Evolutionary conservation across 371 early-diverging fungal genomes (phyloP).

Genomic region (Saksenaea oblongispora): DNA sequence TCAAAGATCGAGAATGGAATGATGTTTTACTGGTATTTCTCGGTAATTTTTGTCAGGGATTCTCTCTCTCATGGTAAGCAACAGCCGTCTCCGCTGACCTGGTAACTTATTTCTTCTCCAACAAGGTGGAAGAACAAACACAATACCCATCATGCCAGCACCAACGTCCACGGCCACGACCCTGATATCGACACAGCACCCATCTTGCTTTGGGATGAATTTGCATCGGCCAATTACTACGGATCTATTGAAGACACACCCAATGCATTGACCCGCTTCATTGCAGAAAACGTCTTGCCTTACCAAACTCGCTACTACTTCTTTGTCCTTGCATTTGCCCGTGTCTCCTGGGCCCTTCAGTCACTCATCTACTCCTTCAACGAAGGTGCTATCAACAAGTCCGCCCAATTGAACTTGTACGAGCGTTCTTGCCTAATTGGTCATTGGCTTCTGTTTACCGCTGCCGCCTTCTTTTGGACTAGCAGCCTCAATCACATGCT

Average conservation of each 20-base stretch:
- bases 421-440: slow-evolving; percentile 62
- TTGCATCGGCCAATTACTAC: slow-evolving; percentile 75
- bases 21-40: slow-evolving; percentile 69
- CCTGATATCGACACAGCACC: slow-evolving; percentile 92
- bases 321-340: slow-evolving; percentile 80
- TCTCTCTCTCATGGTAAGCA: slow-evolving; percentile 69
- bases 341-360: slow-evolving; percentile 77
- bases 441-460: slow-evolving; percentile 76
- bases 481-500: slow-evolving; percentile 56
- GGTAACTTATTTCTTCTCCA: no score
- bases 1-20: slow-evolving; percentile 67
- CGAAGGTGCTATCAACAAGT: slow-evolving; percentile 56
- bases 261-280: slow-evolving; percentile 58
- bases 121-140: slow-evolving; percentile 89
- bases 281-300: slow-evolving; percentile 59
- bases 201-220: slow-evolving; percentile 82
- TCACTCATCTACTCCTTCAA: slow-evolving; percentile 64
- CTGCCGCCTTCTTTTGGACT: slow-evolving; percentile 56
- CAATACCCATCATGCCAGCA: slow-evolving; percentile 85
- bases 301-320: slow-evolving; percentile 82
- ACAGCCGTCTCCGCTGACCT: no score
- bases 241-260: slow-evolving; percentile 53
- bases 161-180: slow-evolving; percentile 83
- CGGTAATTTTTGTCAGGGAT: slow-evolving; percentile 82
- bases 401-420: slow-evolving; percentile 46